Conservation (phyloP, 2,329 filamentous ascomycete species). For the Xylaria polymorpha region DNA sequence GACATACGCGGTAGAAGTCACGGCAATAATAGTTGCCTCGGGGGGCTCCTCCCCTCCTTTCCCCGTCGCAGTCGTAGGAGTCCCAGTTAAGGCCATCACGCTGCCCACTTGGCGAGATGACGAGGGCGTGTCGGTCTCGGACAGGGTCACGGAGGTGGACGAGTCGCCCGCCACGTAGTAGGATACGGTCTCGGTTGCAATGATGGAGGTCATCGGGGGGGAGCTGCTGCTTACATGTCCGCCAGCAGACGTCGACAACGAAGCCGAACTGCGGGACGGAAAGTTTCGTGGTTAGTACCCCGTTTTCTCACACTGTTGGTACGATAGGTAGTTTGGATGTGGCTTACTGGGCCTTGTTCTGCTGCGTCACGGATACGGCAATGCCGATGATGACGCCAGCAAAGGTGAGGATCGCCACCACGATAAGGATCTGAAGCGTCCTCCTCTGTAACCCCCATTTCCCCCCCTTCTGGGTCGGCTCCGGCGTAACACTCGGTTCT, state of each 20-base stretch:
- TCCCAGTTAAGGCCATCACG: not conserved
- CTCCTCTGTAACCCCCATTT: constrained; percentile 37
- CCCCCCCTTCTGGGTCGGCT: not conserved
- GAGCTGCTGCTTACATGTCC: constrained; percentile 39
- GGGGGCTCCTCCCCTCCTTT: not conserved
- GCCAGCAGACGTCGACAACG: constrained; percentile 15
- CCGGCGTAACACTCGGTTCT: constrained; percentile 5
- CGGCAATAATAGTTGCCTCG: constrained; percentile 16
- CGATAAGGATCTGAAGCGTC: constrained; percentile 37
- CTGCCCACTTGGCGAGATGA: constrained; percentile 14
- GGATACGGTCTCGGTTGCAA: constrained; percentile 35
- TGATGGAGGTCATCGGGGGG: constrained; percentile 17
- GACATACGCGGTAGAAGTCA: constrained; percentile 18
- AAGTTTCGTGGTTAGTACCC: not conserved
- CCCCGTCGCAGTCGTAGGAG: constrained; percentile 12
- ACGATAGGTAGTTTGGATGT: not conserved
- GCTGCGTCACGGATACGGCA: constrained; percentile 41
- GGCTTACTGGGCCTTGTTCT: constrained; percentile 38
- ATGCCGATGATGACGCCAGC: constrained; percentile 40
- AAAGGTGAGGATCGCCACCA: constrained; percentile 38
- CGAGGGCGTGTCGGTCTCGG: constrained; percentile 18
- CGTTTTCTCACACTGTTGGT: not conserved
- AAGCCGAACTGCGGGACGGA: constrained; percentile 25
- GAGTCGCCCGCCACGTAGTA: constrained; percentile 28
- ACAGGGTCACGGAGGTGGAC: constrained; percentile 16